Percentiles rank a stretch among this genome's conserved stretches.
These are phyloP conservation scores for Pichia cephalocereana DNA, from an alignment of 805 yeast genomes.

Conservation along the genomic window DNA sequence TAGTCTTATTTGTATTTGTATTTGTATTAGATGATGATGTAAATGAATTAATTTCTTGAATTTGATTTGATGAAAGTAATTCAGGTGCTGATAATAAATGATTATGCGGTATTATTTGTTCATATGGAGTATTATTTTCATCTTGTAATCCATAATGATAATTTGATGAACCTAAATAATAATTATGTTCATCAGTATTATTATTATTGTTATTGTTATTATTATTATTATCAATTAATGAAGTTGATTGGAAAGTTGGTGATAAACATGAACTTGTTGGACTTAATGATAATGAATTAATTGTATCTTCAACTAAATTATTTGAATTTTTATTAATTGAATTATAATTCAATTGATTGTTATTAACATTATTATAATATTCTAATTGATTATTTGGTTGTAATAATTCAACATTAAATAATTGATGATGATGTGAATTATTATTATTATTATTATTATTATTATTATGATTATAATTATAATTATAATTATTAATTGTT, in stretches of 20 bases:
- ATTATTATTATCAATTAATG: not conserved
- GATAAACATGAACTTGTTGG: constrained; percentile 7
- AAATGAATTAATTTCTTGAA: not conserved
- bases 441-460: no score
- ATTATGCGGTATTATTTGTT: not conserved
- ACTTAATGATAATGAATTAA: not conserved
- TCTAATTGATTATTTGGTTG: not conserved
- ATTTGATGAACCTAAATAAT: not conserved
- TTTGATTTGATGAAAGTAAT: not conserved
- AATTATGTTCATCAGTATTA: not conserved
- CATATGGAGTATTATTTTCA: not conserved
- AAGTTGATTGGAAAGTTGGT: not conserved
- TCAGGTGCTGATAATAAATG: not conserved
- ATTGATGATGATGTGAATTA: no score
- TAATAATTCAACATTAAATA: no score
- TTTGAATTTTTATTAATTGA: not conserved
- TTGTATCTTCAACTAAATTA: not conserved
- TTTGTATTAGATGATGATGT: no score
- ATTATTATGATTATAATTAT: no score
- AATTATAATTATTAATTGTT: not conserved
- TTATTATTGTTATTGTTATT: not conserved
- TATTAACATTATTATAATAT: not conserved
- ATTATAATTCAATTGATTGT: not conserved
- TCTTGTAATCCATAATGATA: no score
- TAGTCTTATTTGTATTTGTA: no score